Base-by-base conservation (phyloP, 257 asterid genomes). In the Nicotiana tomentosiformis region DNA sequence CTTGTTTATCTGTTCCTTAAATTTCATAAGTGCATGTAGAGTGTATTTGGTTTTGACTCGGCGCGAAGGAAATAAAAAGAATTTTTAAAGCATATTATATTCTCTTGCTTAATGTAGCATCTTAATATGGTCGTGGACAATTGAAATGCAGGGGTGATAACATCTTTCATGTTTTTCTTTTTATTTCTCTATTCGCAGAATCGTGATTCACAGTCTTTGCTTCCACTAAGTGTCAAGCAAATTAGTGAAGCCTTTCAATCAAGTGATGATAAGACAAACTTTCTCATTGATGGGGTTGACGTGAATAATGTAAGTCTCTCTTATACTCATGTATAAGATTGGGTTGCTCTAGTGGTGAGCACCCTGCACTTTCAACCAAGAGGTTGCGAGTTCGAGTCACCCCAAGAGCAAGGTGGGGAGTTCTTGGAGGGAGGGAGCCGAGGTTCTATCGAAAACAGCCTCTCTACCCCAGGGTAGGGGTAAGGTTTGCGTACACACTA, bases 181-280 rank as follows among this genome's bases (percentile, higher is more conserved):
- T 80, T 49, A 53, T 77, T 32, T 61, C 77, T 78, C 43, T 51
- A 16, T 84, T 43, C 83, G 85, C 90, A 95, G 99, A 95, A 79
- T 84, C 98, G 98, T 4, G 99, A 95, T n/a, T 60, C 92, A 30
- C 95, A 93, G 88, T 83, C 92, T 53, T 86, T 95, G 85, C 89
- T 87, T 86, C 97, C 99, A 35, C 79, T 95, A 53, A 94, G 98
- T 0, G 95, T 93, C 91, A 95, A 95, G 92, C 99, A 94, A 88
- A 92, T 95, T 67, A 87, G 83, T 17, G 93, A 90, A 62, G 93
- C 97, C n/a, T 87, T 90, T 82, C 91, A 87, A 43, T 85, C 94
- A 18, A 90, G 91, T 77, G 97, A 93, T 57, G 97, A 90, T 70
- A 94, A 89, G 88, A 85, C 85, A 39, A 92, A 88, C 80, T 90